These are phyloP conservation scores for Scutellaria barbata DNA, from an alignment of 257 asterid genomes.

Conservation along the genomic window DNA sequence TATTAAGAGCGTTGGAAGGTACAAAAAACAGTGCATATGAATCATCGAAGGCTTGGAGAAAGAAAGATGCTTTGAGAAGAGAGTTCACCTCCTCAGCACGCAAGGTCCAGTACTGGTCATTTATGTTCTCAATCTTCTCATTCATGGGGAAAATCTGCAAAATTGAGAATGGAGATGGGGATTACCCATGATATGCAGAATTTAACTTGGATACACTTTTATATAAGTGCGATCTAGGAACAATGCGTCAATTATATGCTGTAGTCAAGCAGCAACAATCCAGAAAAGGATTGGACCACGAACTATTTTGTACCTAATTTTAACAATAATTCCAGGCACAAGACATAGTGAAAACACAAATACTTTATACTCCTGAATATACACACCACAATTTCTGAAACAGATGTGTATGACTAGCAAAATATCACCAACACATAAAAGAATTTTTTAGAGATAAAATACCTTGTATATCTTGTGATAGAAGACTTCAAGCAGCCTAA, in stretches of 20 bases:
- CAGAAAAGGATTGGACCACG: no score
- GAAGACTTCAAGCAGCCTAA: conserved; percentile 71
- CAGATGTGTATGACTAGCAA: conserved; percentile 7
- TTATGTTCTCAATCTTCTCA: conserved; percentile 91
- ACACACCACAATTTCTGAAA: conserved; percentile 17
- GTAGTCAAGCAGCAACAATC: conserved; percentile 7
- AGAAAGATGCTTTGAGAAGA: conserved; percentile 25
- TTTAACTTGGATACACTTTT: conserved; percentile 14
- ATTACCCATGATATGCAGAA: conserved; percentile 20
- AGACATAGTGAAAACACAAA: background rate
- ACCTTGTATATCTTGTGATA: conserved; percentile 75
- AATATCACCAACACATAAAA: conserved; percentile 15
- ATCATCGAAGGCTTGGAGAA: conserved; percentile 14
- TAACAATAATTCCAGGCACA: conserved; percentile 8
- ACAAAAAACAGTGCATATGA: background rate
- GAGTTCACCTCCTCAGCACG: conserved; percentile 89
- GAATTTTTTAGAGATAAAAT: conserved; percentile 29
- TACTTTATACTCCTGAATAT: background rate
- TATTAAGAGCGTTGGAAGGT: conserved; percentile 3
- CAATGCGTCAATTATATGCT: conserved; percentile 6
- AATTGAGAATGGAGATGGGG: conserved; percentile 27
- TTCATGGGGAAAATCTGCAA: conserved; percentile 79
- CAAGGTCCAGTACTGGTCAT: conserved; percentile 94
- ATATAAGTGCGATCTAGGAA: conserved; percentile 5
- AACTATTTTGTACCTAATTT: conserved; percentile 16